Evolutionary conservation across 1,284 basidiomycete species (phyloP), one percentile per base, ranked within the genome.

Genomic region (Trichosporon ovoides): DNA sequence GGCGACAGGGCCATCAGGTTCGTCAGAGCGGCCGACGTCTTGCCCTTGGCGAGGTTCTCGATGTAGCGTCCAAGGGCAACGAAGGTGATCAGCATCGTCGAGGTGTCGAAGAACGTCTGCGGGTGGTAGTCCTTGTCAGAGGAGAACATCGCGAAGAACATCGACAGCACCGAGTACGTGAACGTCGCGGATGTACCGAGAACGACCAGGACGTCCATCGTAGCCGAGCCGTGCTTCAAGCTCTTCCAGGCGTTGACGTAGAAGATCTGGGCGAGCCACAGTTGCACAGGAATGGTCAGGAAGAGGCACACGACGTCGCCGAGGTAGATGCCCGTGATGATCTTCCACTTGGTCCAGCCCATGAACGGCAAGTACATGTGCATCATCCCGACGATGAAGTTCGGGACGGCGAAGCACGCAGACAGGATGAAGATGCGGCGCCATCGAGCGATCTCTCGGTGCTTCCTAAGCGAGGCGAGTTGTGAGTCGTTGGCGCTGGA

Each of bases 71-170:
- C 96, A 31, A 98, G 84, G 4, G 91, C 92, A 67, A 98, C 90
- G 73, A 98, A 98, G 77, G 88, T 92, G 82, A 99, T 89, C 58
- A 99, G 81, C 96, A 98, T 98, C 16, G 94, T 96, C 68, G 90
- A 94, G 2, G 96, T 98, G 78, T 99, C 96, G 78, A 98, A 98
- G 80, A 98, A 98, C 33, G 93, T 85, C 71, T 89, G 84, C 0
- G 96, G 95, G 36, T 83, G 85, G 72, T 83, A 89, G 56, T 83
- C 83, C 0, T 85, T 81, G 52, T 71, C 66, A 1, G 71, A 67
- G 14, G 68, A 66, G 78, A 88, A 84, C 20, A 84, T 80, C 34
- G 87, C 85, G 50, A 81, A 80, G 65, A 89, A 64, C 81, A 98
- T 84, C 53, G 83, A 77, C 57, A 85, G 78, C 36, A 92, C 68